Base-by-base conservation (phyloP, 2,329 filamentous ascomycete genomes). In the Dactylonectria macrodidyma region DNA sequence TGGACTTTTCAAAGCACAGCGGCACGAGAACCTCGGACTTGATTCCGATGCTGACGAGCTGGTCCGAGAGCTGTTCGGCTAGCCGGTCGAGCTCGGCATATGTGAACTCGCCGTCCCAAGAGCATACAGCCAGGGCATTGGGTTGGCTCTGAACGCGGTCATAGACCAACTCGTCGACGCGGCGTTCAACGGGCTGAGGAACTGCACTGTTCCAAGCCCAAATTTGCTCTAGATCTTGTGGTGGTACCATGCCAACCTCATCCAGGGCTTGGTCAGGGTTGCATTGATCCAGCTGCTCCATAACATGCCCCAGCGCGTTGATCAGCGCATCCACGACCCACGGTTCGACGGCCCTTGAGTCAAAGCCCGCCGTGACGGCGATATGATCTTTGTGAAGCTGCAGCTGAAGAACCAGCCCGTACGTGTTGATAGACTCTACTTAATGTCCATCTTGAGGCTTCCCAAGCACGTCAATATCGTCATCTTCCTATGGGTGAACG, bases 51-150 rank as follows among this genome's bases (percentile, higher is more conserved):
- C 72, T 68, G 9, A 77, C 56, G 1, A 86, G 76, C 54, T 80
- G 73, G 12, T 71, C 68, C 9, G 83, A 83, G 8, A 85, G 75
- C 2, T 73, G 67, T 38, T 79, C 79, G 0, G 84, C 83, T 16
- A 79, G 73, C 0, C 70, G 63, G 41, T 84, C 80, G 3, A 85
- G 73, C 33, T 84, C 77, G 46, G 73, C 63, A 62, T 84, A 85
- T 5, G 82, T 83, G 59, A 84, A 78, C 48, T 76, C 22, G 16
- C 61, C 75, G 30, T 76, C 71, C 75, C 71, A 77, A 6, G 73
- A 71, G 34, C 63, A 76, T n/a, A 77, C 51, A 2, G 75, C 75
- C 4, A 54, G 58, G 5, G 70, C 69, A 16, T 52, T 30, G 3
- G 71, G 74, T 9, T 65, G 56, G 1, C 58, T 50, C n/a, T 50